Evolutionary conservation across 306 rosid genomes (phyloP).

Genomic region (Astragalus membranaceus): DNA sequence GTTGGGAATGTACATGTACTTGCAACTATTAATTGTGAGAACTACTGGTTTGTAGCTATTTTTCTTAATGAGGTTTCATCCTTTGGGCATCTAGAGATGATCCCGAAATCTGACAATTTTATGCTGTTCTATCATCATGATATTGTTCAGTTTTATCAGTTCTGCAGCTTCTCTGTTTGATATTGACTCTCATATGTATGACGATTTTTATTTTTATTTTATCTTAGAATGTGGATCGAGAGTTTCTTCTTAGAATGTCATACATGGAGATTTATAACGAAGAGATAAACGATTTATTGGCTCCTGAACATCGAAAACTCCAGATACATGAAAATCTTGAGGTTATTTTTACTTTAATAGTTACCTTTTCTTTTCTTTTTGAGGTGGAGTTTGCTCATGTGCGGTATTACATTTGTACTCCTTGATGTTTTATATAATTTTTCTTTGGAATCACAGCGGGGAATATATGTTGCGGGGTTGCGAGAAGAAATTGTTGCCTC

Average conservation of each 20-base stretch:
- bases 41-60: neutral
- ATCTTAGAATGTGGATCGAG: slow-evolving; percentile 68
- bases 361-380: neutral
- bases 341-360: slow-evolving; percentile 29
- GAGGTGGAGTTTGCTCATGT: neutral
- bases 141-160: neutral
- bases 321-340: slow-evolving; percentile 93
- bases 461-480: slow-evolving; percentile 92
- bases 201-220: neutral
- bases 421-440: slow-evolving; percentile 9
- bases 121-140: neutral
- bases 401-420: slow-evolving; percentile 1
- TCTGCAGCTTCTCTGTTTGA: neutral
- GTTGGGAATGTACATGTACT: neutral
- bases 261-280: slow-evolving; percentile 97
- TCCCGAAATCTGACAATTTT: slow-evolving; percentile 1
- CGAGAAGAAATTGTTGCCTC: slow-evolving; percentile 93
- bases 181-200: neutral
- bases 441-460: slow-evolving; percentile 52
- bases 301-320: slow-evolving; percentile 89
- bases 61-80: neutral
- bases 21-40: neutral
- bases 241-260: slow-evolving; percentile 94
- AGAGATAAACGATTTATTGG: slow-evolving; percentile 91
- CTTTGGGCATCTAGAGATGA: slow-evolving; percentile 12